These are phyloP conservation scores for Leccinum insolens DNA, from an alignment of 1,284 basidiomycete genomes.

Conservation along the genomic window DNA sequence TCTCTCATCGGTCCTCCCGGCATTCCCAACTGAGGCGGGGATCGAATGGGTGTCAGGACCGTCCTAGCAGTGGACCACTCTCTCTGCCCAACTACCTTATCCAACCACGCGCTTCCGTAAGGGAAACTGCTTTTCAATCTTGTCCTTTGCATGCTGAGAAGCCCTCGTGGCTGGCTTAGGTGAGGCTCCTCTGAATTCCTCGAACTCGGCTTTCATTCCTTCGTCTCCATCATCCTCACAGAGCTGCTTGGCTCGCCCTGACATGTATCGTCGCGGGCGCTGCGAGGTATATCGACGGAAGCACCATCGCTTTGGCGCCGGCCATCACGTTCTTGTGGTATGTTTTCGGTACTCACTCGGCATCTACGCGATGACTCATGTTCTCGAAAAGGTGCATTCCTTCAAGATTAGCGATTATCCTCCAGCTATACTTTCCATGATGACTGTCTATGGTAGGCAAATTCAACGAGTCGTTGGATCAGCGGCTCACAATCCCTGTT, in stretches of 20 bases:
- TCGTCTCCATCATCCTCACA: slow-evolving; percentile 74
- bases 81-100: slow-evolving; percentile 65
- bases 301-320: slow-evolving; percentile 65
- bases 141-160: slow-evolving; percentile 26
- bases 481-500: neutral
- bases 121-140: slow-evolving; percentile 1
- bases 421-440: slow-evolving; percentile 81
- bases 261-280: slow-evolving; percentile 75
- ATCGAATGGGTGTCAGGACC: slow-evolving; percentile 63
- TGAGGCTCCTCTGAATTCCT: slow-evolving; percentile 80
- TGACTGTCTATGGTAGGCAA: slow-evolving; percentile 73
- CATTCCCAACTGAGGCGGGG: slow-evolving; percentile 85
- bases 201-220: slow-evolving; percentile 75
- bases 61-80: slow-evolving; percentile 68
- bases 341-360: neutral
- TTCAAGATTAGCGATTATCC: slow-evolving; percentile 83
- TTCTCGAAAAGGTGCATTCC: slow-evolving; percentile 60
- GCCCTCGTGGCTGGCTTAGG: slow-evolving; percentile 30
- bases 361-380: slow-evolving; percentile 1
- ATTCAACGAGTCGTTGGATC: neutral
- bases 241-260: slow-evolving; percentile 77
- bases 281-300: slow-evolving; percentile 71
- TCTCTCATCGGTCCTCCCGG: slow-evolving; percentile 75
- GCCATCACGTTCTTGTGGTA: slow-evolving; percentile 80
- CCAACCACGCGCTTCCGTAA: slow-evolving; percentile 54